phyloP scores from a whole-genome alignment of 2,329 filamentous ascomycete genomes.

The Cordyceps cateniannulata region DNA sequence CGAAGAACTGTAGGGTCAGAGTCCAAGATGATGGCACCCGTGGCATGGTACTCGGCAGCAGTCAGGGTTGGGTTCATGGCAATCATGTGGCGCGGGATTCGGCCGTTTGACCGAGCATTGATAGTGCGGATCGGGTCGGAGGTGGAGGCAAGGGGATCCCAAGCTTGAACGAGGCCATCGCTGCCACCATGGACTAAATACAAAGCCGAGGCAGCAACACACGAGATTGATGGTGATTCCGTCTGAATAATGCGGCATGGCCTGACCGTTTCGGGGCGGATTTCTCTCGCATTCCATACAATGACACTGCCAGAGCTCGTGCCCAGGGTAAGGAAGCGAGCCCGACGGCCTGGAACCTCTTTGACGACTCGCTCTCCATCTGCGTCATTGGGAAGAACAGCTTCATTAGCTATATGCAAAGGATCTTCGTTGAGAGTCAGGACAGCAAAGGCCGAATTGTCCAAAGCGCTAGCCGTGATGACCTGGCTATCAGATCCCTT shows the following conservation, averaged over 20 bases:
- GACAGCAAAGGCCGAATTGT: conserved; percentile 66
- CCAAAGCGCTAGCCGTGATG: conserved; percentile 65
- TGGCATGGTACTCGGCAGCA: conserved; percentile 71
- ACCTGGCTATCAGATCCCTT: conserved; percentile 51
- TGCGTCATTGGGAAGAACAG: conserved; percentile 43
- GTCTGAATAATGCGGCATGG: conserved; percentile 82
- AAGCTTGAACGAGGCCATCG: conserved; percentile 90
- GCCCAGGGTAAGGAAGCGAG: conserved; percentile 73
- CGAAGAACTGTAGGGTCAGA: conserved; percentile 80
- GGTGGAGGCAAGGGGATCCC: conserved; percentile 87
- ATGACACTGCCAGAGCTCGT: conserved; percentile 72
- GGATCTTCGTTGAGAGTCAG: conserved; percentile 75
- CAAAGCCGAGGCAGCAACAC: conserved; percentile 73
- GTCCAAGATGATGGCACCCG: conserved; percentile 78
- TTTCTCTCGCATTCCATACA: conserved; percentile 77
- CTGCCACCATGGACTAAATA: conserved; percentile 91
- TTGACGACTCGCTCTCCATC: conserved; percentile 30
- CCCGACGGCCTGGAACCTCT: conserved; percentile 79
- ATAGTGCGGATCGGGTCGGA: conserved; percentile 75
- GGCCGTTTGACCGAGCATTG: conserved; percentile 75
- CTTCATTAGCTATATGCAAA: conserved; percentile 38
- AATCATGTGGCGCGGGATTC: conserved; percentile 67
- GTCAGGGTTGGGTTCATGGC: conserved; percentile 50
- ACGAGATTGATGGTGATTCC: conserved; percentile 81
- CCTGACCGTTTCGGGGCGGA: conserved; percentile 37